Conservation (phyloP, 164 flowering plant genomes). For the Vitis labrusca region DNA sequence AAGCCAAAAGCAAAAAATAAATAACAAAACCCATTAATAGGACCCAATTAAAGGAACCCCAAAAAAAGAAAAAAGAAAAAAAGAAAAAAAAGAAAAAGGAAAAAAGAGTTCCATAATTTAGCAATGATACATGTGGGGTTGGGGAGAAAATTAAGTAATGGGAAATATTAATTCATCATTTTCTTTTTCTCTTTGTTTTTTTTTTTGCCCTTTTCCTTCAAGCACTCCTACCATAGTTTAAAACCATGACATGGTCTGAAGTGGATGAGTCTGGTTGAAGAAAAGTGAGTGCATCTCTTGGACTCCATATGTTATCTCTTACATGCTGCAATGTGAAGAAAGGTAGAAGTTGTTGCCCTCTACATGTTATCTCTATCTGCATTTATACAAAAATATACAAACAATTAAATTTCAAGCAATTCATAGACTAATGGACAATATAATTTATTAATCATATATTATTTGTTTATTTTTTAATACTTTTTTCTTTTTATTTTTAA, state of each 20-base stretch:
- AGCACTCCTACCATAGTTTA: conserved; percentile 54
- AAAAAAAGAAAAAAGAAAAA: not conserved
- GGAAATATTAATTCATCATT: not conserved
- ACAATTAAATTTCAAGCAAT: too few relatives aligned
- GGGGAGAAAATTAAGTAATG: conserved; percentile 1
- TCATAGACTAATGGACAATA: too few relatives aligned
- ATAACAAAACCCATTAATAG: not conserved
- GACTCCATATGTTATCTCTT: conserved; percentile 76
- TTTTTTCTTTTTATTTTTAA: too few relatives aligned
- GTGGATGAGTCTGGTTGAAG: conserved; percentile 54
- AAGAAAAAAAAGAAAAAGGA: not conserved
- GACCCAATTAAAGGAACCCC: not conserved
- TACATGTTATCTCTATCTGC: conserved; percentile 85
- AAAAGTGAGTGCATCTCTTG: conserved; percentile 47
- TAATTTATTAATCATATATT: too few relatives aligned
- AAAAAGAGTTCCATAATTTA: conserved; percentile 12
- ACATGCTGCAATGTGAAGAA: conserved; percentile 76
- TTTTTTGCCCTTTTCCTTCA: not conserved
- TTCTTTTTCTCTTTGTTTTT: not conserved
- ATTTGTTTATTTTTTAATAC: too few relatives aligned
- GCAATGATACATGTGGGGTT: conserved; percentile 6
- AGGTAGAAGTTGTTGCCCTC: conserved; percentile 69
- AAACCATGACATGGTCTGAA: conserved; percentile 72
- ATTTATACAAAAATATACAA: too few relatives aligned
- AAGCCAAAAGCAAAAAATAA: conserved; percentile 4